phyloP scores from a whole-genome alignment of 768 basidiomycete species.

The Mycena leptocephala region DNA sequence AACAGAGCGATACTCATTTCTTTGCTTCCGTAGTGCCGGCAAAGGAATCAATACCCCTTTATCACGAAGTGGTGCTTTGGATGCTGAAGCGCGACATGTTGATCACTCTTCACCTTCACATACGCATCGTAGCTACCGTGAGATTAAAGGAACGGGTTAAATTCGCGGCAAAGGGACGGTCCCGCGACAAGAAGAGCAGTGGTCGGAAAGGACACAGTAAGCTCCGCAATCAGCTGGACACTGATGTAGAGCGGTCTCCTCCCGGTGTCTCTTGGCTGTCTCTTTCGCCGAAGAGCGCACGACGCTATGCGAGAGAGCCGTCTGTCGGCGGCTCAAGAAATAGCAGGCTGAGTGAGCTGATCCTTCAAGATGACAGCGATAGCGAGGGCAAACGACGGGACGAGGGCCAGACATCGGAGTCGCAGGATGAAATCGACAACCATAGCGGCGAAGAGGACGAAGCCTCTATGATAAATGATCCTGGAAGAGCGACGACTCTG shows the following conservation, averaged over 20 bases:
- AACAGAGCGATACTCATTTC: conserved; percentile 81
- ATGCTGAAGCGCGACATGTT: conserved; percentile 91
- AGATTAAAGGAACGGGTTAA: conserved; percentile 84
- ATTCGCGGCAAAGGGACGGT: conserved; percentile 54
- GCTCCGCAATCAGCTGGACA: conserved; percentile 38
- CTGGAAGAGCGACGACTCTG: conserved; percentile 83
- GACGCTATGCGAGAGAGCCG: conserved; percentile 61
- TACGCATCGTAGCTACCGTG: conserved; percentile 86
- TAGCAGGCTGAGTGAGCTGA: conserved; percentile 57
- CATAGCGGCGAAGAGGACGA: conserved; percentile 62
- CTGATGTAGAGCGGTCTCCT: conserved; percentile 37
- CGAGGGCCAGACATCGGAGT: conserved; percentile 45
- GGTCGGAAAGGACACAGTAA: conserved; percentile 35
- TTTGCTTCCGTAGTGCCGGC: conserved; percentile 83
- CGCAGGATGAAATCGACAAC: conserved; percentile 59
- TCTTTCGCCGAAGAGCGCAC: conserved; percentile 69
- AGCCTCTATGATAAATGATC: conserved; percentile 85
- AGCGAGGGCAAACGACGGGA: conserved; percentile 40
- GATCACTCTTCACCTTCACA: conserved; percentile 87
- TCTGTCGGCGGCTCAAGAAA: conserved; percentile 64
- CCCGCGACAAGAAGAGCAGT: conserved; percentile 48
- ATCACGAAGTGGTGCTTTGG: conserved; percentile 91
- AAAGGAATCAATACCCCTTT: conserved; percentile 78
- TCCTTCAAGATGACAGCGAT: conserved; percentile 48
- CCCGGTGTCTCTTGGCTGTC: conserved; percentile 64